Conservation (phyloP, 2,329 filamentous ascomycete species). For the Ophiostoma himal-ulmi region DNA sequence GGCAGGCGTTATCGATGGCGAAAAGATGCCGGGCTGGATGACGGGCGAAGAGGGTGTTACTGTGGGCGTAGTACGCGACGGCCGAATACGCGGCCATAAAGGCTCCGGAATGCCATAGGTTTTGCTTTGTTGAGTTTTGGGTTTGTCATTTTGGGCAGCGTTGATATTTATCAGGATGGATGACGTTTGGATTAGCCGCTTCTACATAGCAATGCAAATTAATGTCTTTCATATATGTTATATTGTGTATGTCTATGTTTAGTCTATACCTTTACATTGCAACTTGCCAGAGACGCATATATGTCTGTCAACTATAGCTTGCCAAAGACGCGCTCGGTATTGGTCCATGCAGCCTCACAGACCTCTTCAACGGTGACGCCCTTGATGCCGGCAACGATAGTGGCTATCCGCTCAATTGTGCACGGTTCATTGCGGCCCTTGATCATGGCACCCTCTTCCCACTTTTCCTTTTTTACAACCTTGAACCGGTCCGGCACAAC, state of each 20-base stretch:
- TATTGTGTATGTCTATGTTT: conserved; percentile 1
- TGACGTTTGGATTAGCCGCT: not conserved
- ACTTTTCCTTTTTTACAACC: conserved; percentile 93
- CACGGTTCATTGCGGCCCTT: conserved; percentile 94
- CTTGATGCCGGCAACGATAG: conserved; percentile 82
- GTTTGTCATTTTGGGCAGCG: not conserved
- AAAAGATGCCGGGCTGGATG: conserved; percentile 83
- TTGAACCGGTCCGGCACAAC: conserved; percentile 69
- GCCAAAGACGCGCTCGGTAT: conserved; percentile 74
- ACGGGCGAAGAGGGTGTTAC: conserved; percentile 81
- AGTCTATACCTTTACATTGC: not conserved
- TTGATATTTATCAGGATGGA: conserved; percentile 4
- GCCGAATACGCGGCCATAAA: conserved; percentile 56
- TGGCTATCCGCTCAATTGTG: conserved; percentile 79
- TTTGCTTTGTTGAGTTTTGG: not conserved
- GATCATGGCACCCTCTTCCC: conserved; percentile 78
- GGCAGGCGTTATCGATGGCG: conserved; percentile 66
- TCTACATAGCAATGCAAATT: not conserved
- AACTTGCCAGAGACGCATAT: too few relatives aligned
- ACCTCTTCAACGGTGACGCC: conserved; percentile 73
- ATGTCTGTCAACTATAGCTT: conserved; percentile 18
- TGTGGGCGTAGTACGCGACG: conserved; percentile 60
- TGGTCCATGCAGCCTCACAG: conserved; percentile 77
- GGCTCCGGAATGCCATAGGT: conserved; percentile 46
- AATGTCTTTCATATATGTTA: conserved; percentile 4